Percentiles rank a stretch among this genome's conserved stretches.
These are phyloP conservation scores for Saitozyma sp. DNA, from an alignment of 768 basidiomycete species.

Conservation along the genomic window DNA sequence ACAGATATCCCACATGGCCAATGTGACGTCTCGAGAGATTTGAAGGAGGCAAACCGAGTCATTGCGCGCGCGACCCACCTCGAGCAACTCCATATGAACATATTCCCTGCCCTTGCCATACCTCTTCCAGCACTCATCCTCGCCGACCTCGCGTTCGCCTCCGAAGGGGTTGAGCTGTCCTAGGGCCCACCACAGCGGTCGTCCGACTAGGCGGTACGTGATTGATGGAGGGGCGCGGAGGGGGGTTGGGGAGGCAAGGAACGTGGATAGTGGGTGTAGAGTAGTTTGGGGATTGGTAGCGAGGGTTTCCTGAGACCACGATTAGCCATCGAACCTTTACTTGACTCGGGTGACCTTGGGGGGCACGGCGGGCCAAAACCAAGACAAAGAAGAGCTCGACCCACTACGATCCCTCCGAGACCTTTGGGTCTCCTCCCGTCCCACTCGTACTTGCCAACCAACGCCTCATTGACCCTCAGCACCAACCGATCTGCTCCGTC, in stretches of 20 bases:
- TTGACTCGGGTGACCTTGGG: background rate
- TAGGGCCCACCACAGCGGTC: slow-evolving; percentile 52
- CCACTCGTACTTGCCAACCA: slow-evolving; percentile 36
- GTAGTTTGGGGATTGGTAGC: slow-evolving; percentile 20
- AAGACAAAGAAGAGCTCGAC: slow-evolving; percentile 15
- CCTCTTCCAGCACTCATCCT: slow-evolving; percentile 42
- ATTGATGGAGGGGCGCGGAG: slow-evolving; percentile 37
- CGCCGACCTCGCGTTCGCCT: slow-evolving; percentile 28
- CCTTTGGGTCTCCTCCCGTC: slow-evolving; percentile 43
- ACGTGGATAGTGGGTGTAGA: slow-evolving; percentile 36
- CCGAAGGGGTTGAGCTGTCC: slow-evolving; percentile 49
- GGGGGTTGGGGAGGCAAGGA: slow-evolving; percentile 38
- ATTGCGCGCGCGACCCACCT: slow-evolving; percentile 35
- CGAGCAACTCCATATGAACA: slow-evolving; percentile 47
- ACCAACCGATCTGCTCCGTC: slow-evolving; percentile 25
- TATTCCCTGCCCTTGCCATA: slow-evolving; percentile 40
- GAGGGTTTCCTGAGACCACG: slow-evolving; percentile 26
- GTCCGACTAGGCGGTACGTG: slow-evolving; percentile 40
- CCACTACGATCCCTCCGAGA: slow-evolving; percentile 47
- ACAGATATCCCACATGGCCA: too few relatives aligned
- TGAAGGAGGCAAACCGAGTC: too few relatives aligned
- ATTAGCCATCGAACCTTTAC: background rate
- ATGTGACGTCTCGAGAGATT: background rate
- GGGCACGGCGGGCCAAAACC: background rate
- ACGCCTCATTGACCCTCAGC: slow-evolving; percentile 39